Conservation (phyloP, 2,329 filamentous ascomycete species). For the Colletotrichum gigasporum region DNA sequence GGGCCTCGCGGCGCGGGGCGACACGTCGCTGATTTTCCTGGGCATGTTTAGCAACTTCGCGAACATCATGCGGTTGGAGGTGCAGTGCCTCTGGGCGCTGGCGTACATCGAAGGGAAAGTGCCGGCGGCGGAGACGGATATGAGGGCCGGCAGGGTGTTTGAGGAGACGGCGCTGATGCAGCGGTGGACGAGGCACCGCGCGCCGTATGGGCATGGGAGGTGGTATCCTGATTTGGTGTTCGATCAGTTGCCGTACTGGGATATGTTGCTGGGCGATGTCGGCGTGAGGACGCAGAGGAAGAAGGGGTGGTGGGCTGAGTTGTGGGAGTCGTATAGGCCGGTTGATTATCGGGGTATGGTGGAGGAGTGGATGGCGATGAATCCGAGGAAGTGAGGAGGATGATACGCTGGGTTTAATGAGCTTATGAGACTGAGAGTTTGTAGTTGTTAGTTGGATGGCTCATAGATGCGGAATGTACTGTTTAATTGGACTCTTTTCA, state of each 20-base stretch:
- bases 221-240: conserved; percentile 65
- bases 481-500: too few species aligned
- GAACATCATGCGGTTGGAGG: conserved; percentile 53
- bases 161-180: conserved; percentile 58
- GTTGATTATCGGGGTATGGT: conserved; percentile 55
- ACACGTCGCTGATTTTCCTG: conserved; percentile 57
- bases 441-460: too few species aligned
- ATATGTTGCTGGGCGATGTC: conserved; percentile 63
- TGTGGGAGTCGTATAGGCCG: conserved; percentile 55
- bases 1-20: conserved; percentile 41
- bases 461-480: too few species aligned
- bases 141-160: conserved; percentile 14
- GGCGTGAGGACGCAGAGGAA: conserved; percentile 54
- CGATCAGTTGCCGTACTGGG: conserved; percentile 67
- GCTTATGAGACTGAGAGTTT: too few species aligned
- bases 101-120: conserved; percentile 65
- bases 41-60: conserved; percentile 56
- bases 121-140: conserved; percentile 13
- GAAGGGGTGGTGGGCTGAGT: conserved; percentile 44
- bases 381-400: background rate
- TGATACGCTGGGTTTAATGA: too few species aligned
- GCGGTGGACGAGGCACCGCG: conserved; percentile 61
- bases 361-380: conserved; percentile 48
- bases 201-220: conserved; percentile 60
- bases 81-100: conserved; percentile 63